Evolutionary conservation across 106 monocot genomes (phyloP), one percentile per base, ranked within the genome.

Genomic region (Dioscorea zingiberensis): DNA sequence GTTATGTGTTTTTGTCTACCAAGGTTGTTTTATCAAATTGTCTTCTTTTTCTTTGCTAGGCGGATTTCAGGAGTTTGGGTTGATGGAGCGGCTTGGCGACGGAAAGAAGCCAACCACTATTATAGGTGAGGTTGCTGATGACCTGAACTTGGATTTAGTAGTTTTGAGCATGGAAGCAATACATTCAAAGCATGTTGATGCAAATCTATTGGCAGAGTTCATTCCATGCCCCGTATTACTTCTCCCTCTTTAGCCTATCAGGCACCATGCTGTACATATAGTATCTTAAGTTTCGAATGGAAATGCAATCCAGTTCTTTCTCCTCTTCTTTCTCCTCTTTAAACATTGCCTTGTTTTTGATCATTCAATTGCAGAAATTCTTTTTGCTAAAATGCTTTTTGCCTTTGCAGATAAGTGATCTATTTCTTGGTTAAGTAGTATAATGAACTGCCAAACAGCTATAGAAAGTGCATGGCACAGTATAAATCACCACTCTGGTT

Each of bases 121-220:
- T 70, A 98, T 98, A 6, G 89, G 86, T 12, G 97, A 98, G 84
- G 82, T 98, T 21, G 97, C 97, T 2, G 97, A 98, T 58, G 97
- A 98, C 25, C 47, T 92, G 73, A 86, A 84, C 66, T 69, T 89
- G 59, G 97, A 98, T 73, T 28, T 98, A 45, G 92, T 98, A 7
- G 84, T 98, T 18, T 72, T 98, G 60, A 98, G 97, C 86, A 98
- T 98, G 97, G 97, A 98, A 73, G 85, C 97, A 22, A 93, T 98
- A 45, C 97, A 98, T 58, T 92, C 97, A 13, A 92, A 93, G 60
- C 88, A 93, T 45, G 92, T 98, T 7, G 97, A 98, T 67, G 97
- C 81, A n/a, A 98, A 98, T 74, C 81, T 98, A 19, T 55, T 98
- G 62, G 97, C 97, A 12, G 97, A 98, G 74, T 98, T 98, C 73